Evolutionary conservation across 345 rosid species (phyloP).

Genomic region (Ceriops zippeliana): DNA sequence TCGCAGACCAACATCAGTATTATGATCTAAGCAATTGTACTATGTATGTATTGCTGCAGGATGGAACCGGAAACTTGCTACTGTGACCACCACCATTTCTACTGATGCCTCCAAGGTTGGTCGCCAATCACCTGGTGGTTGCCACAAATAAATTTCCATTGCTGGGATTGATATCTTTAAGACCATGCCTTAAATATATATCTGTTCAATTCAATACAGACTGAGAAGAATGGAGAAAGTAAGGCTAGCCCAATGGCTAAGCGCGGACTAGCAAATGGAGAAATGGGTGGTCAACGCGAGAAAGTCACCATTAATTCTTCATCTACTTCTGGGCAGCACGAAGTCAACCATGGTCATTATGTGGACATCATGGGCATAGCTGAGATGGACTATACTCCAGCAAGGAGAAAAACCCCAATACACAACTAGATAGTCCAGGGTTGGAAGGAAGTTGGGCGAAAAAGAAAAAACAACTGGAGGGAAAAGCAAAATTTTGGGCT

Average conservation of each 20-base stretch:
- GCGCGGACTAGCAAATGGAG: not conserved
- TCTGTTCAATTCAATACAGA: not conserved
- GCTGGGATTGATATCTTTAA: not conserved
- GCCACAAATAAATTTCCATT: not conserved
- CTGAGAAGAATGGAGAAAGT: not conserved
- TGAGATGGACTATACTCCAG: not conserved
- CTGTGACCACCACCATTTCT: slow-evolving; percentile 17
- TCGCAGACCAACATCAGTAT: not conserved
- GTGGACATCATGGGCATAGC: not conserved
- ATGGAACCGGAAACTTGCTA: slow-evolving; percentile 5
- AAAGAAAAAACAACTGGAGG: not conserved
- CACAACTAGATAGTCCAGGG: not conserved
- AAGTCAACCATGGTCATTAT: not conserved
- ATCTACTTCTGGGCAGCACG: not conserved
- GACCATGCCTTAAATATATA: not conserved
- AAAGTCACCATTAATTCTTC: not conserved
- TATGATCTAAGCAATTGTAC: not conserved
- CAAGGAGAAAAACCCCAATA: not conserved
- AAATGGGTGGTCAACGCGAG: not conserved
- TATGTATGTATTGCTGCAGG: slow-evolving; percentile 9
- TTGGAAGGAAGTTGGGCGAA: not conserved
- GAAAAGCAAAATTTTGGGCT: not conserved
- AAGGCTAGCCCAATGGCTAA: not conserved
- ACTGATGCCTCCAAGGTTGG: slow-evolving; percentile 29
- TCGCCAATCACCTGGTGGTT: not conserved